Conservation (phyloP, 1,139 yeast species). For the Candida albicans region DNA sequence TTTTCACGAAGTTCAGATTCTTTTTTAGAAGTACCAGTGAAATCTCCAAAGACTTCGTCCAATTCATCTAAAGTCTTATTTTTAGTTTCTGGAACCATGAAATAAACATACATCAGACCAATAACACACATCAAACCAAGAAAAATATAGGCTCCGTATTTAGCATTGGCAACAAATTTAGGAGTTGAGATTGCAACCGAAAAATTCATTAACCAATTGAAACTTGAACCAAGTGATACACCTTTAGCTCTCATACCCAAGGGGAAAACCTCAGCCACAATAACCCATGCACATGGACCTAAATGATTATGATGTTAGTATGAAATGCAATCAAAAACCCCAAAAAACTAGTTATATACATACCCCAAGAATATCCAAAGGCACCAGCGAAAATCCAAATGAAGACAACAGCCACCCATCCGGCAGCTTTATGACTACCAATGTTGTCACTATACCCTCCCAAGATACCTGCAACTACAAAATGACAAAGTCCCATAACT, state of each 20-base stretch:
- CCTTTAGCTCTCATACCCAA: constrained; percentile 29
- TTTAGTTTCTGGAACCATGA: constrained; percentile 32
- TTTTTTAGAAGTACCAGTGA: constrained; percentile 12
- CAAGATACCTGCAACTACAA: constrained; percentile 49
- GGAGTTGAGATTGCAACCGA: constrained; percentile 38
- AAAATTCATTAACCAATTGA: constrained; percentile 42
- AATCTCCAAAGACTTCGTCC: constrained; percentile 25
- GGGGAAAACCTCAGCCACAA: constrained; percentile 23
- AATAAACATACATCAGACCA: constrained; percentile 25
- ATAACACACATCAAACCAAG: constrained; percentile 24
- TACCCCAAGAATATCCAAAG: constrained; percentile 27
- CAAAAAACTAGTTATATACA: too few species aligned
- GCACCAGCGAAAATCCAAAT: constrained; percentile 34
- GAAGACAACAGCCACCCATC: constrained; percentile 47
- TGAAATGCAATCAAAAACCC: too few species aligned
- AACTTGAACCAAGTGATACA: constrained; percentile 36
- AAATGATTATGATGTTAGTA: too few species aligned
- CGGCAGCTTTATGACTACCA: constrained; percentile 18
- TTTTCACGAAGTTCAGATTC: constrained; percentile 12
- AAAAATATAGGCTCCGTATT: constrained; percentile 24
- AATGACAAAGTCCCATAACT: constrained; percentile 14
- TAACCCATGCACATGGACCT: constrained; percentile 28
- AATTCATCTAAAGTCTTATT: constrained; percentile 33
- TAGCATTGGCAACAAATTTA: constrained; percentile 23
- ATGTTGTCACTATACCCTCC: constrained; percentile 31